phyloP scores from a whole-genome alignment of 805 yeast species.

The Metschnikowia baotianmanensis region DNA sequence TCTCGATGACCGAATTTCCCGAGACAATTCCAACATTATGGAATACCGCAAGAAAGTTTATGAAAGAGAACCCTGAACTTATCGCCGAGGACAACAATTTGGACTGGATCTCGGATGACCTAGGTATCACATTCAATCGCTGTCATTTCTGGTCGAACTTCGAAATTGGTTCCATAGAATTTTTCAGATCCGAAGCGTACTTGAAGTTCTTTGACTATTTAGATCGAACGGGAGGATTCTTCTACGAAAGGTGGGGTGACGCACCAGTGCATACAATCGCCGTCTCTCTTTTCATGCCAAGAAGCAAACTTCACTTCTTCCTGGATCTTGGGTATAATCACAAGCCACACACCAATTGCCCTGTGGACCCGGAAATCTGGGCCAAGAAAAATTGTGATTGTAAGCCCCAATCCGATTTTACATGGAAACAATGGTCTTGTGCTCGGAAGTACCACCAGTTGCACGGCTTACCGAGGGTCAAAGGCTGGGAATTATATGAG shows the following conservation, averaged over 20 bases:
- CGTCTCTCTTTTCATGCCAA: conserved; percentile 70
- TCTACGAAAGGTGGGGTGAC: too few relatives aligned
- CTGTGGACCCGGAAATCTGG: conserved; percentile 61
- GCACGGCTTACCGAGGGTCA: conserved; percentile 55
- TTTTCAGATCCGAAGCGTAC: conserved; percentile 73
- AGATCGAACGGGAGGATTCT: too few relatives aligned
- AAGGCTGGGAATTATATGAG: conserved; percentile 81
- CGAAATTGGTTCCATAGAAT: conserved; percentile 70
- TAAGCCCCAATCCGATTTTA: conserved; percentile 67
- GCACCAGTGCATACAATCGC: conserved; percentile 89
- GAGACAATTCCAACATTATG: conserved; percentile 22
- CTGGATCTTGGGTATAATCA: conserved; percentile 84
- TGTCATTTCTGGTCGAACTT: conserved; percentile 93
- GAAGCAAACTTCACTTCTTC: conserved; percentile 69
- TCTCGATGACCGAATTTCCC: conserved; percentile 20
- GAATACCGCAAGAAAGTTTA: conserved; percentile 19
- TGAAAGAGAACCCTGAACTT: conserved; percentile 13
- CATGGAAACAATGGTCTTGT: conserved; percentile 74
- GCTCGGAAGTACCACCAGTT: conserved; percentile 58
- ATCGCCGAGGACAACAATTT: conserved; percentile 37
- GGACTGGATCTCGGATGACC: conserved; percentile 67
- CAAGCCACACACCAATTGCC: conserved; percentile 79
- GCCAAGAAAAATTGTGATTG: conserved; percentile 65
- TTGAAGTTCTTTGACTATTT: conserved; percentile 68
- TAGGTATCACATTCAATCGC: conserved; percentile 69